Percentiles rank a stretch among this genome's conserved stretches.
These are phyloP conservation scores for Paraphaeosphaeria minitans DNA, from an alignment of 2,329 filamentous ascomycete species.

Conservation along the genomic window DNA sequence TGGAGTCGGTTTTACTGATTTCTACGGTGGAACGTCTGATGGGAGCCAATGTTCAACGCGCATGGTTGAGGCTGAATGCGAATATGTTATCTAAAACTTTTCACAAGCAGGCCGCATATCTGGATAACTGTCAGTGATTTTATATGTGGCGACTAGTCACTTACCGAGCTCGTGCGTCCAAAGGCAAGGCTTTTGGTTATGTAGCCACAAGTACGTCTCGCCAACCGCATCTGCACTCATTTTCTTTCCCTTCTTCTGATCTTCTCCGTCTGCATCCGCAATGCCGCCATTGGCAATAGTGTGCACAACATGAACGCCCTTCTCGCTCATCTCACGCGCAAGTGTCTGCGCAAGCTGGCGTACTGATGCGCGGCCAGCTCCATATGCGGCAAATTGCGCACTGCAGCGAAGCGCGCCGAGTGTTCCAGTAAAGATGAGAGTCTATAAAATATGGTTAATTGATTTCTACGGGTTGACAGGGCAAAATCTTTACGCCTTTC, in stretches of 20 bases:
- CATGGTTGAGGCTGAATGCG: not conserved
- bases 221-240: constrained; percentile 65
- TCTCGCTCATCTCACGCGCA: constrained; percentile 62
- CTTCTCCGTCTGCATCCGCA: constrained; percentile 56
- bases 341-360: constrained; percentile 62
- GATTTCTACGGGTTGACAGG: too few species aligned
- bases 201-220: constrained; percentile 60
- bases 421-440: constrained; percentile 63
- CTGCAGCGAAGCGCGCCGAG: constrained; percentile 60
- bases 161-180: constrained; percentile 58
- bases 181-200: constrained; percentile 55
- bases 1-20: not conserved
- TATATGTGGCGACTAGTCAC: not conserved
- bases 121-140: constrained; percentile 37
- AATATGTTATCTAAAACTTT: constrained; percentile 48
- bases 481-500: constrained; percentile 51
- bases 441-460: constrained; percentile 30
- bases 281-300: constrained; percentile 63
- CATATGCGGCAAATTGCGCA: constrained; percentile 61
- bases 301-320: constrained; percentile 64
- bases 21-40: not conserved
- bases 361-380: constrained; percentile 58
- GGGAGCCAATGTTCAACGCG: not conserved
- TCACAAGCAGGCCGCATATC: constrained; percentile 58
- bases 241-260: constrained; percentile 57